phyloP scores from a whole-genome alignment of 2,329 filamentous ascomycete genomes.

The Bipolaris gigantea region DNA sequence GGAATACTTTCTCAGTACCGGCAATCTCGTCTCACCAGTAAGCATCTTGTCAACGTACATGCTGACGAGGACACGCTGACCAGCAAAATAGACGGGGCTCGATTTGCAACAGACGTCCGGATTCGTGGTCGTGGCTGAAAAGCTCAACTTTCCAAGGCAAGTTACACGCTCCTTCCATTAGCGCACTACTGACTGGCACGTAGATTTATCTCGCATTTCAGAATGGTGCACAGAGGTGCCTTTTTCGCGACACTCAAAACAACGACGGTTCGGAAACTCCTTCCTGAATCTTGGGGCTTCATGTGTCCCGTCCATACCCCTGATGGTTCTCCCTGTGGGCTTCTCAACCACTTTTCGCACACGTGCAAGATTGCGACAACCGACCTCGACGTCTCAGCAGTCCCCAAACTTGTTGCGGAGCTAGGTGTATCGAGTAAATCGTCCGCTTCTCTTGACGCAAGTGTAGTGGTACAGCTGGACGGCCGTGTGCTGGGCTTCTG shows the following conservation, averaged over 20 bases:
- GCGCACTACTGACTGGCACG: slow-evolving; percentile 54
- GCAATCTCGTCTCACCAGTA: slow-evolving; percentile 79
- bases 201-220: slow-evolving; percentile 97
- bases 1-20: slow-evolving; percentile 95
- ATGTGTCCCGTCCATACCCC: slow-evolving; percentile 93
- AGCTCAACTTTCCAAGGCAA: slow-evolving; percentile 1
- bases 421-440: slow-evolving; percentile 77
- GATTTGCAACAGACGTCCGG: slow-evolving; percentile 94
- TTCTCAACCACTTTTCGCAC: slow-evolving; percentile 93
- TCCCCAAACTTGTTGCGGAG: slow-evolving; percentile 74
- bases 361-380: slow-evolving; percentile 88
- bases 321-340: slow-evolving; percentile 90
- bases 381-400: slow-evolving; percentile 69
- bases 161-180: background rate
- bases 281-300: slow-evolving; percentile 98
- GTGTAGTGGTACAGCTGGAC: slow-evolving; percentile 86
- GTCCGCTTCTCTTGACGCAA: slow-evolving; percentile 78
- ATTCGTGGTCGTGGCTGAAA: slow-evolving; percentile 86
- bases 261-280: slow-evolving; percentile 89
- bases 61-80: background rate
- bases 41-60: background rate
- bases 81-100: slow-evolving; percentile 64
- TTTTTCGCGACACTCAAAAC: slow-evolving; percentile 99
- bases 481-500: slow-evolving; percentile 90
- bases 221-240: slow-evolving; percentile 97